phyloP scores from a whole-genome alignment of 2,329 filamentous ascomycete genomes.

The Cladosporium austrohemisphaericum region DNA sequence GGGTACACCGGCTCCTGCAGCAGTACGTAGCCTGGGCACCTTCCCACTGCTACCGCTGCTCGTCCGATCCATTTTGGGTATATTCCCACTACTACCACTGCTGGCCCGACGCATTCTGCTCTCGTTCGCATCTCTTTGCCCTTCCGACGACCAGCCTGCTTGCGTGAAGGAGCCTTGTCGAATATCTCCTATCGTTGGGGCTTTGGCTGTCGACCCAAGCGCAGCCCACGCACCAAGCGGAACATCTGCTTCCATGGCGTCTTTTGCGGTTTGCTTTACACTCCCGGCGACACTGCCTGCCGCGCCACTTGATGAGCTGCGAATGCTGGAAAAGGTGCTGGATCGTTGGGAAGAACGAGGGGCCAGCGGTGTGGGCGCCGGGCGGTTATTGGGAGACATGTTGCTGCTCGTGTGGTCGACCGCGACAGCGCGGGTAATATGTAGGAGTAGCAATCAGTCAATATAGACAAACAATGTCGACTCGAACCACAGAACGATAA shows the following conservation, averaged over 20 bases:
- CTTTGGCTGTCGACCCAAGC: constrained; percentile 39
- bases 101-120: constrained; percentile 16
- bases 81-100: constrained; percentile 18
- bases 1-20: constrained; percentile 4
- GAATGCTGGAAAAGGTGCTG: constrained; percentile 8
- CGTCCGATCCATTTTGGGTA: too few species aligned
- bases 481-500: neutral
- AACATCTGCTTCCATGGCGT: constrained; percentile 22
- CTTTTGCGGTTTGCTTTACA: constrained; percentile 7
- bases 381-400: constrained; percentile 6
- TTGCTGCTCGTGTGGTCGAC: neutral
- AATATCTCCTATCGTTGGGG: constrained; percentile 43
- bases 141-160: constrained; percentile 18
- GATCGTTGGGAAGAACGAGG: neutral
- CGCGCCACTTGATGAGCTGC: neutral
- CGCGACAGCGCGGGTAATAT: neutral
- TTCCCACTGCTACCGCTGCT: constrained; percentile 18
- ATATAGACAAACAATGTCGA: neutral
- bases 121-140: constrained; percentile 15
- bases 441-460: neutral
- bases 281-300: constrained; percentile 12
- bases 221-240: constrained; percentile 46
- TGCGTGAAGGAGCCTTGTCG: constrained; percentile 28
- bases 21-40: constrained; percentile 1
- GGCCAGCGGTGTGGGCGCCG: constrained; percentile 1